Percentiles rank a stretch among this genome's conserved stretches.
Evolutionary conservation across 139 green algal species (phyloP).

Genomic region (Zygnema cylindricum): DNA sequence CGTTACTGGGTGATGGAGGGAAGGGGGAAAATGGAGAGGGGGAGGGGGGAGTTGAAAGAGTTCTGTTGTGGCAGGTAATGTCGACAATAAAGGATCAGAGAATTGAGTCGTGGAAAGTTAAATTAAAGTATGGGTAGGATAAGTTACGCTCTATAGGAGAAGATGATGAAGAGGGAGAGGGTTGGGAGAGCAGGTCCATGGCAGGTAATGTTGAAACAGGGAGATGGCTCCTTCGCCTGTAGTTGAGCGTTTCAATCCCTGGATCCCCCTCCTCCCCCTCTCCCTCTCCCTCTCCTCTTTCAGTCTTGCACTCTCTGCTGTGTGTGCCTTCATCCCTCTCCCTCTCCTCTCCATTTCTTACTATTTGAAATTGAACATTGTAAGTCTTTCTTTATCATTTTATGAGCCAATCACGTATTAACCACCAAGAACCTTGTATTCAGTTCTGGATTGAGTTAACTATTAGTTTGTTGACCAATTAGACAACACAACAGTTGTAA

Average conservation of each 20-base stretch:
- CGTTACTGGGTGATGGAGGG: background rate
- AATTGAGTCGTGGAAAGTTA: too few species aligned
- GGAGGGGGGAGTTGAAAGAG: background rate
- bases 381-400: too few species aligned
- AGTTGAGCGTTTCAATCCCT: slow-evolving; percentile 50
- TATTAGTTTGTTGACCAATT: too few species aligned
- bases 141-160: too few species aligned
- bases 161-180: background rate
- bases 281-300: background rate
- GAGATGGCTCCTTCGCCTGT: slow-evolving; percentile 60
- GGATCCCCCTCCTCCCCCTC: background rate
- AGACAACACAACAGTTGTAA: too few species aligned
- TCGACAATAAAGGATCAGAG: too few species aligned
- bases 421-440: too few species aligned
- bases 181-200: slow-evolving; percentile 56
- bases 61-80: background rate
- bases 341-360: background rate
- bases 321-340: background rate
- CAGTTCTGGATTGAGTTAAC: too few species aligned
- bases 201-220: slow-evolving; percentile 70
- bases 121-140: too few species aligned
- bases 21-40: background rate
- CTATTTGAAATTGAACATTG: too few species aligned
- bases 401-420: too few species aligned
- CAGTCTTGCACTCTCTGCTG: background rate